Evolutionary conservation across 2,329 filamentous ascomycete species (phyloP).

Genomic region (Colletotrichum spinosum): DNA sequence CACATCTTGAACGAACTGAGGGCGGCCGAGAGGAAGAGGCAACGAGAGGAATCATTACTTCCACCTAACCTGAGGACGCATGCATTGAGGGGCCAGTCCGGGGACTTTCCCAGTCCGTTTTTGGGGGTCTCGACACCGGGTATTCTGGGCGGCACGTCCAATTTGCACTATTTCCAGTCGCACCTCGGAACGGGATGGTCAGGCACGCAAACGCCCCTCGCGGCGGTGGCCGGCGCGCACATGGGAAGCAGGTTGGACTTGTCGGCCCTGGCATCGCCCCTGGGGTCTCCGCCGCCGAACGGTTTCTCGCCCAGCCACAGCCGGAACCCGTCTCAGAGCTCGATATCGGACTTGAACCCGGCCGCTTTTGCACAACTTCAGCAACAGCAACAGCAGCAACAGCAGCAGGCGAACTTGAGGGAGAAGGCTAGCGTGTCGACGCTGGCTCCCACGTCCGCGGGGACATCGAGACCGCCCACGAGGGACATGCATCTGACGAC

Average conservation of each 20-base stretch:
- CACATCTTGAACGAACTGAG: slow-evolving; percentile 36
- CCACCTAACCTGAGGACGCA: slow-evolving; percentile 56
- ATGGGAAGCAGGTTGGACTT: slow-evolving; percentile 45
- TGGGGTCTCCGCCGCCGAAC: slow-evolving; percentile 29
- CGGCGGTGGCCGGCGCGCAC: slow-evolving; percentile 79
- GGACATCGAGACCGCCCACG: slow-evolving; percentile 68
- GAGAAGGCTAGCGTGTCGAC: slow-evolving; percentile 74
- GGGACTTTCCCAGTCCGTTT: slow-evolving; percentile 66
- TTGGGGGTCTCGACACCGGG: slow-evolving; percentile 71
- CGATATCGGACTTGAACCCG: slow-evolving; percentile 55
- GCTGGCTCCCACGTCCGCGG: slow-evolving; percentile 65
- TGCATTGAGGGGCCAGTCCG: slow-evolving; percentile 40
- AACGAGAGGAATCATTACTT: slow-evolving; percentile 35
- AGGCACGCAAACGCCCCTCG: slow-evolving; percentile 82
- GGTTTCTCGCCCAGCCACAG: slow-evolving; percentile 49
- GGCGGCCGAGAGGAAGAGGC: slow-evolving; percentile 39
- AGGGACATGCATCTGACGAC: slow-evolving; percentile 56
- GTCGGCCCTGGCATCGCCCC: slow-evolving; percentile 25
- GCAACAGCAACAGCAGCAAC: slow-evolving; percentile 9
- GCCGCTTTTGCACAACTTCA: slow-evolving; percentile 24
- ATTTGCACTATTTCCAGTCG: slow-evolving; percentile 85
- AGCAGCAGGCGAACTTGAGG: slow-evolving; percentile 48
- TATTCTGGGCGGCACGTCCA: slow-evolving; percentile 78
- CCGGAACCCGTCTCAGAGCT: slow-evolving; percentile 59
- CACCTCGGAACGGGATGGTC: slow-evolving; percentile 78